Evolutionary conservation across 192 early-diverging fungal genomes (phyloP).

Genomic region (Coemansia biformis): DNA sequence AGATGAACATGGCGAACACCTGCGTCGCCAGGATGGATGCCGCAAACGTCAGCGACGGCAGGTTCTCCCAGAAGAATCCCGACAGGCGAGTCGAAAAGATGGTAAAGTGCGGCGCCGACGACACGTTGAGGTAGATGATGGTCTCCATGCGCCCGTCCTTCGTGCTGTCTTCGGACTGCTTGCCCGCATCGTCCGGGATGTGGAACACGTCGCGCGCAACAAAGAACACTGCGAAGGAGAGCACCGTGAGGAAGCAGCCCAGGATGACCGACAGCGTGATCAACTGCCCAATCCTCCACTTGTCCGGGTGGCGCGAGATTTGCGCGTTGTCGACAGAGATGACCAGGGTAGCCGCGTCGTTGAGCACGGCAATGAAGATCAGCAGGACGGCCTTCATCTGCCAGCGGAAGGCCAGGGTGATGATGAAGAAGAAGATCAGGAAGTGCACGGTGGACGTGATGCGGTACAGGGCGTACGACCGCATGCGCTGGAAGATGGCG

Average conservation of each 20-base stretch:
- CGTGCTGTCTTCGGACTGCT: conserved; percentile 43
- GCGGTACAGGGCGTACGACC: conserved; percentile 88
- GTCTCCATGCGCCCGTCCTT: conserved; percentile 60
- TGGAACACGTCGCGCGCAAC: conserved; percentile 60
- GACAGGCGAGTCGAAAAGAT: conserved; percentile 89
- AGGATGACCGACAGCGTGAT: conserved; percentile 75
- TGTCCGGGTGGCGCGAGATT: conserved; percentile 85
- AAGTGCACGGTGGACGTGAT: conserved; percentile 96
- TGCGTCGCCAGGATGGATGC: conserved; percentile 82
- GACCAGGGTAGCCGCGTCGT: conserved; percentile 88
- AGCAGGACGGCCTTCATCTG: conserved; percentile 71
- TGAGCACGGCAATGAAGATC: conserved; percentile 90
- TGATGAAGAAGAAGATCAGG: conserved; percentile 79
- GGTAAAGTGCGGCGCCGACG: conserved; percentile 86
- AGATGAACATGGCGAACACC: conserved; percentile 82
- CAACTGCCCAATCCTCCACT: conserved; percentile 92
- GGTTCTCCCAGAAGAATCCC: conserved; percentile 83
- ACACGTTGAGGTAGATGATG: conserved; percentile 92
- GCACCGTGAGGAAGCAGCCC: conserved; percentile 63
- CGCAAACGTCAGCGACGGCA: conserved; percentile 75
- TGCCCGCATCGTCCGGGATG: conserved; percentile 46
- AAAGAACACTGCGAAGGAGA: conserved; percentile 84
- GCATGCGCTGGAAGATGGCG: conserved; percentile 94
- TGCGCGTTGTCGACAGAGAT: conserved; percentile 91
- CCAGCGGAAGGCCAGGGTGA: conserved; percentile 78